These are phyloP conservation scores for Rhizopus arrhizus DNA, from an alignment of 371 early-diverging fungal species.

Conservation along the genomic window DNA sequence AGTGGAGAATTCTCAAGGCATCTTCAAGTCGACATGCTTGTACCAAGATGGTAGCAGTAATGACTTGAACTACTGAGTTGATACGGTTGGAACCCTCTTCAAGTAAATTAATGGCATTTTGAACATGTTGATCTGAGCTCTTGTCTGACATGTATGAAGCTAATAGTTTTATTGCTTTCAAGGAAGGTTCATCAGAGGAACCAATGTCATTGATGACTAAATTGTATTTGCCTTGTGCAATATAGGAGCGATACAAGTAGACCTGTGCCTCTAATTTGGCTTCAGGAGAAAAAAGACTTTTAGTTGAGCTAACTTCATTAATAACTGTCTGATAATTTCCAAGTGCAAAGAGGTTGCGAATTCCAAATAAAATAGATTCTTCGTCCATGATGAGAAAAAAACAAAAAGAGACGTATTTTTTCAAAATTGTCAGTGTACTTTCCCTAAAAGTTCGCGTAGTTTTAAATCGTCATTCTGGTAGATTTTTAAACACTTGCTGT, in stretches of 20 bases:
- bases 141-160: conserved; percentile 55
- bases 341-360: conserved; percentile 71
- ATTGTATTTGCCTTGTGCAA: conserved; percentile 68
- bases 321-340: conserved; percentile 72
- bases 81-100: conserved; percentile 50
- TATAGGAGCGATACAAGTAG: conserved; percentile 66
- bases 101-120: conserved; percentile 47
- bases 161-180: conserved; percentile 59
- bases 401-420: background rate
- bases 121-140: conserved; percentile 40
- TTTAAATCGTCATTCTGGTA: no score
- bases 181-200: conserved; percentile 43
- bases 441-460: no score
- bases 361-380: conserved; percentile 65
- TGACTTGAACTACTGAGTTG: conserved; percentile 51
- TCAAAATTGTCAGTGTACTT: background rate
- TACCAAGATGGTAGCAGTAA: conserved; percentile 46
- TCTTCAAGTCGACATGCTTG: conserved; percentile 51
- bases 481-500: no score
- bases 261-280: conserved; percentile 58
- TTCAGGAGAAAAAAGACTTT: conserved; percentile 45
- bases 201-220: conserved; percentile 62
- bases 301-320: conserved; percentile 63
- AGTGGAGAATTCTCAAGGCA: conserved; percentile 66
- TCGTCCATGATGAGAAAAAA: conserved; percentile 40